Percentiles rank a stretch among this genome's conserved stretches.
Conservation (phyloP, 2,329 filamentous ascomycete species). For the Erysiphe neolycopersici region DNA sequence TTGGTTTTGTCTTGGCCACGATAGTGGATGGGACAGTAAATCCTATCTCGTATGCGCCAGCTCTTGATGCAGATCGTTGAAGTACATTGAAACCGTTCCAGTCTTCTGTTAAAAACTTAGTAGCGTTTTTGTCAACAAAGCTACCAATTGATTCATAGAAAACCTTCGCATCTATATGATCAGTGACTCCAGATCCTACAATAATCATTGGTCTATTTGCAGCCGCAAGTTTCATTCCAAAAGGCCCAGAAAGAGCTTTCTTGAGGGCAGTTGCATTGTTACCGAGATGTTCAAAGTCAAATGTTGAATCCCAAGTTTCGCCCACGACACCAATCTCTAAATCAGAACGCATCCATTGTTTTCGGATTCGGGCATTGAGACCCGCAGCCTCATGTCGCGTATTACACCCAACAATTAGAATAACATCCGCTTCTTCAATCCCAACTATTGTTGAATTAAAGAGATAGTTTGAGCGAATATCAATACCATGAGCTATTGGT, state of each 20-base stretch:
- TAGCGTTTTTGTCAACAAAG: slow-evolving; percentile 82
- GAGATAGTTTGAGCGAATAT: slow-evolving; percentile 78
- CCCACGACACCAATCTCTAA: slow-evolving; percentile 81
- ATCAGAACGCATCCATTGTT: slow-evolving; percentile 91
- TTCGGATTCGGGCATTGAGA: slow-evolving; percentile 85
- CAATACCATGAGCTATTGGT: slow-evolving; percentile 74
- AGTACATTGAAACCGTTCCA: slow-evolving; percentile 98
- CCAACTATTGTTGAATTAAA: slow-evolving; percentile 93
- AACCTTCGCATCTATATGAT: slow-evolving; percentile 73
- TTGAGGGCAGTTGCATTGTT: slow-evolving; percentile 56
- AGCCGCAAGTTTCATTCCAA: slow-evolving; percentile 71
- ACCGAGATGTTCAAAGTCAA: slow-evolving; percentile 82
- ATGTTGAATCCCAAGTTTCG: slow-evolving; percentile 77
- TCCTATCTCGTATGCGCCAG: slow-evolving; percentile 84
- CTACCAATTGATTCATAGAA: slow-evolving; percentile 75
- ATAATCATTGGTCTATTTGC: slow-evolving; percentile 94
- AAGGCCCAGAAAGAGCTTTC: slow-evolving; percentile 56
- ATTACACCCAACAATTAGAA: slow-evolving; percentile 86
- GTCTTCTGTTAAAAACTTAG: slow-evolving; percentile 64
- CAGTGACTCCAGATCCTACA: slow-evolving; percentile 71
- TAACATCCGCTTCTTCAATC: slow-evolving; percentile 77
- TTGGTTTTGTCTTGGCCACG: slow-evolving; percentile 64
- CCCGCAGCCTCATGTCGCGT: slow-evolving; percentile 85
- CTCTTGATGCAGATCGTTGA: slow-evolving; percentile 74
- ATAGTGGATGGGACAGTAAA: slow-evolving; percentile 65